phyloP scores from a whole-genome alignment of 495 filamentous ascomycete genomes.

The Baudoinia panamericana region DNA sequence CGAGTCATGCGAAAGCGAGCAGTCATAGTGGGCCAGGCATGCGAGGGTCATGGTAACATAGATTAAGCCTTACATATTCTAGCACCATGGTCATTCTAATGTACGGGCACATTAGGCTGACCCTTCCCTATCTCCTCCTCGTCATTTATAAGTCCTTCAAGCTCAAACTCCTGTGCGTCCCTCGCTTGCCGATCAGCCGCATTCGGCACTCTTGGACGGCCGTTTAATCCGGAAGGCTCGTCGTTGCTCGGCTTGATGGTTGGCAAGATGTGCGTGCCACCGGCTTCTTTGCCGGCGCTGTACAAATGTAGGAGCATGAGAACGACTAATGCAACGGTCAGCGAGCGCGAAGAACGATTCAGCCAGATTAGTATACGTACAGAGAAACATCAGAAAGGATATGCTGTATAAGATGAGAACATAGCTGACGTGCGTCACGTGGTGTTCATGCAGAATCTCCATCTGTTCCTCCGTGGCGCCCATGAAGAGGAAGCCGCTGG shows the following conservation, averaged over 20 bases:
- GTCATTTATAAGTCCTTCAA: conserved; percentile 61
- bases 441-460: conserved; percentile 52
- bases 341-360: conserved; percentile 1
- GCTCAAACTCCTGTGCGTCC: conserved; percentile 42
- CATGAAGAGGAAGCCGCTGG: conserved; percentile 95
- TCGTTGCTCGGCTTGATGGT: conserved; percentile 16
- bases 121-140: conserved; percentile 33
- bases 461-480: conserved; percentile 95
- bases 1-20: too few relatives aligned
- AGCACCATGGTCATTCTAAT: neutral
- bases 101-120: neutral
- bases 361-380: conserved; percentile 34
- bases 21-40: too few relatives aligned
- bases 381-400: conserved; percentile 79
- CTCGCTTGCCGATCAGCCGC: conserved; percentile 35
- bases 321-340: conserved; percentile 39
- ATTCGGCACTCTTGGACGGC: conserved; percentile 32
- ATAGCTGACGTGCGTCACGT: conserved; percentile 81
- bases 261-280: conserved; percentile 15
- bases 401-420: conserved; percentile 81
- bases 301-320: conserved; percentile 76
- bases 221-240: conserved; percentile 34
- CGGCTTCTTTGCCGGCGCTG: conserved; percentile 42
- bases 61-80: too few relatives aligned
- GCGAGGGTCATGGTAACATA: too few relatives aligned